Percentiles rank a stretch among this genome's conserved stretches.
phyloP scores from a whole-genome alignment of 345 rosid species.

The Hibiscus tridactylites region DNA sequence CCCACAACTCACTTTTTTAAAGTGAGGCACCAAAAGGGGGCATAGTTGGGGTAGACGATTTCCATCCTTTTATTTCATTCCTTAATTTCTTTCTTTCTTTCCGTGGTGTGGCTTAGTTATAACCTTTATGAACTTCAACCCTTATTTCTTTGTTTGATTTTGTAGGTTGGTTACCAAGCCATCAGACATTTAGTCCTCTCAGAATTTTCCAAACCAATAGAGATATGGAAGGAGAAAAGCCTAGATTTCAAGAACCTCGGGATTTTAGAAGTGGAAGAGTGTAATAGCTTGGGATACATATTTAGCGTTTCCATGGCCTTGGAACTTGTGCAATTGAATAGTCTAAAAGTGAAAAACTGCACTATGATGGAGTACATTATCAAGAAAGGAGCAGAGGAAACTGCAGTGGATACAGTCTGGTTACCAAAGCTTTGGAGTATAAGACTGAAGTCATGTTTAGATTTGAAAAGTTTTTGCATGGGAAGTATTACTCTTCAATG shows the following conservation, averaged over 20 bases:
- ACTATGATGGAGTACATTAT: neutral
- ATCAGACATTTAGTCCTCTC: neutral
- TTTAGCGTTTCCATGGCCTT: neutral
- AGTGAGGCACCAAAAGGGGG: too few species aligned
- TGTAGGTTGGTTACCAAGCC: neutral
- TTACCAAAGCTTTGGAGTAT: neutral
- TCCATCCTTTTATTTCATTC: too few species aligned
- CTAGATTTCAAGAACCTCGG: neutral
- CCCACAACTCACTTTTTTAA: too few species aligned
- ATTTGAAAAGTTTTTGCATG: neutral
- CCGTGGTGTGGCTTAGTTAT: neutral
- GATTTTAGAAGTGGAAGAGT: neutral
- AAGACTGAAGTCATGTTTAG: neutral
- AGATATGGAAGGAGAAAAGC: neutral
- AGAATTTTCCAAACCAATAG: neutral
- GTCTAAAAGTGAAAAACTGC: neutral
- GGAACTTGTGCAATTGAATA: neutral
- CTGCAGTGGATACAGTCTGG: neutral
- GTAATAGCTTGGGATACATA: neutral
- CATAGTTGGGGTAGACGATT: too few species aligned
- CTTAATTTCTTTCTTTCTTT: too few species aligned
- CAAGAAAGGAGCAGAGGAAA: neutral
- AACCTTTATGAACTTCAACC: neutral
- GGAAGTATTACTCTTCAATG: slow-evolving; percentile 1
- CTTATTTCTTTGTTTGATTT: neutral